Evolutionary conservation across 148 eudicot genomes (phyloP), one percentile per base, ranked within the genome.

Genomic region (Selenicereus undatus): DNA sequence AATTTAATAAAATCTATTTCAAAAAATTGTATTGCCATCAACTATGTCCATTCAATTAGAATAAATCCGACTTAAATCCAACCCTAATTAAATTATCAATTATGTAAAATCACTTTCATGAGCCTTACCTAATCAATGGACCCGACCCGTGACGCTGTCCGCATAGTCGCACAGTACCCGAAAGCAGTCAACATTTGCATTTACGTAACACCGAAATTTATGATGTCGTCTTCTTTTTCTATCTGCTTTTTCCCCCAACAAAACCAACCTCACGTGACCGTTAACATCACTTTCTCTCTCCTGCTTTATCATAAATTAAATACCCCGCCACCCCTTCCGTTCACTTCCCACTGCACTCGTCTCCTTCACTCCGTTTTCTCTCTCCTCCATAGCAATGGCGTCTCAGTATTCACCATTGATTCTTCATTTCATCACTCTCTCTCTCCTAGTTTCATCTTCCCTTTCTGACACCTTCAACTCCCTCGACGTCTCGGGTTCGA

Each of bases 401-500:
- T 21, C 60, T 64, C 54, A 60, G 13, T 62, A 30, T 52, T 16
- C 11, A n/a, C 9, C 18, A 18, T n/a, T 8, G 45, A 0, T 17
- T 58, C 27, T 75, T 27, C 74, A n/a, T 14, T 24, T 84, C 60
- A n/a, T 85, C 50, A 17, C 75, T 42, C 30, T 87, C 81, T 84
- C 77, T 48, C 42, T 87, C 77, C 64, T 72, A 60, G 51, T 10
- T 36, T 64, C 54, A 35, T 29, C 73, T 0, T 74, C 77, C 22
- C 54, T 82, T 74, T 54, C 74, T 21, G 54, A 4, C 36, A 50
- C 74, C 39, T 72, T 82, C 73, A 22, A 36, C 35, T 26, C 86
- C 35, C 77, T 92, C 39, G 91, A 92, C 30, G 91, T 92, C 68
- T 76, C 92, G 6, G 80, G 80, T 27, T 89, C 92, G 4, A 71